Evolutionary conservation across 2,329 filamentous ascomycete species (phyloP).

Genomic region (Beauveria scarabaeidicola): DNA sequence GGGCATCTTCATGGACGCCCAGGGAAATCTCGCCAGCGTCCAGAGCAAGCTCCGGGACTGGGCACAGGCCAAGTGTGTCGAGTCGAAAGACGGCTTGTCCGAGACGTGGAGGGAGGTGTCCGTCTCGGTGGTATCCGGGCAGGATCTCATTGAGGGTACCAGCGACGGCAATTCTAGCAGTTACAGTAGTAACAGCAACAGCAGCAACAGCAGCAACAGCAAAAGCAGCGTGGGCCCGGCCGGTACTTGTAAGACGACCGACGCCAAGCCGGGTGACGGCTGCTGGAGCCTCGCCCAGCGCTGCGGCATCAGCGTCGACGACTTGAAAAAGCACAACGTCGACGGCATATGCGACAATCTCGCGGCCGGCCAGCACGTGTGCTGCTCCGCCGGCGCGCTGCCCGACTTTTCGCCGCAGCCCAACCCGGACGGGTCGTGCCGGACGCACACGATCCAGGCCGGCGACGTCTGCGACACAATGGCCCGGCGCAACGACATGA

Average conservation of each 20-base stretch:
- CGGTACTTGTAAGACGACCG: background rate
- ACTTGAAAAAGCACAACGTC: background rate
- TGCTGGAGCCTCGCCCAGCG: background rate
- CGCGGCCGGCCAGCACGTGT: background rate
- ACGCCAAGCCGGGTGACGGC: background rate
- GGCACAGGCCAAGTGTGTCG: background rate
- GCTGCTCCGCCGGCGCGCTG: background rate
- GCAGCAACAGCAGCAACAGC: background rate
- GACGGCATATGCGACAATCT: background rate
- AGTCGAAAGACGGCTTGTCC: background rate
- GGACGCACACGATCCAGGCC: background rate
- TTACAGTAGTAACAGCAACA: too few species aligned
- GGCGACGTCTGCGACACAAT: background rate
- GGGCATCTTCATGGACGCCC: background rate
- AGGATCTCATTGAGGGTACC: background rate
- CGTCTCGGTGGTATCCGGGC: background rate
- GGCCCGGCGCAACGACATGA: background rate
- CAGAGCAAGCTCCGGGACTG: background rate
- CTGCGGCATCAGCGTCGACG: background rate
- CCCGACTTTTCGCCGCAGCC: background rate
- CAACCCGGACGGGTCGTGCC: slow-evolving; percentile 1
- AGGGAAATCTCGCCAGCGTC: background rate
- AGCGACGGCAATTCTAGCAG: background rate
- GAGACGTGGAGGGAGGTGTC: background rate
- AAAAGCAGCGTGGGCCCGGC: background rate